Evolutionary conservation across 805 yeast species (phyloP), one percentile per base, ranked within the genome.

Genomic region (Zygoascus bituminiphila): DNA sequence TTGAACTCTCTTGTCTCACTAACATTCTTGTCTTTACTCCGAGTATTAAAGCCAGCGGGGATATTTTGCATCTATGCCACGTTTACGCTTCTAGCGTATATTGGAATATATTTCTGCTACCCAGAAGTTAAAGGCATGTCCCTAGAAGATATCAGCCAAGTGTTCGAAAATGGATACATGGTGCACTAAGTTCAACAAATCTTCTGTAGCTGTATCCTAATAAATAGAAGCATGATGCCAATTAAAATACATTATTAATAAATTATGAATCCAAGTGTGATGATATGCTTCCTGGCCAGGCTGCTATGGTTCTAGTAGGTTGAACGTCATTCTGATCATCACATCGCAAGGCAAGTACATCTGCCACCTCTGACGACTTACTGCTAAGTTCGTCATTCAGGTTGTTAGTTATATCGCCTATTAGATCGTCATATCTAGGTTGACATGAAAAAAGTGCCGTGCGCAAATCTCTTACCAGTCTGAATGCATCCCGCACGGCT

Each of bases 61-160:
- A 93, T 98, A 0, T 91, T 91, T 69, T 78, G 88, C 0, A 76
- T 93, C 54, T 91, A 88, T 64, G 96, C 95, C 1, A 93, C 78
- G 1, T 73, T 91, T 48, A 79, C 93, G 58, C 69, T 77, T 12
- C 55, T 86, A 2, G 80, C 97, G 0, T 77, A 83, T 63, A 55
- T 86, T 2, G 80, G 87, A 60, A 83, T 86, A 26, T 83, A 71
- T 69, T 82, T 88, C 75, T 82, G 87, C 62, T 86, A 88, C 60
- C 98, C 98, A 22, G 98, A 91, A 67, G 79, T 93, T 42, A 79
- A 95, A 1, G 94, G 94, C 42, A 75, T 91, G 62, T 88, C 86
- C 59, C 73, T 91, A 51, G 98, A 93, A 65, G 96, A 89, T 68
- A 86, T 94, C 43, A 91, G 88, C 57, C 75, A 76, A 45, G 74